Conservation (phyloP, 2,329 filamentous ascomycete genomes). For the Colletotrichum cereale region DNA sequence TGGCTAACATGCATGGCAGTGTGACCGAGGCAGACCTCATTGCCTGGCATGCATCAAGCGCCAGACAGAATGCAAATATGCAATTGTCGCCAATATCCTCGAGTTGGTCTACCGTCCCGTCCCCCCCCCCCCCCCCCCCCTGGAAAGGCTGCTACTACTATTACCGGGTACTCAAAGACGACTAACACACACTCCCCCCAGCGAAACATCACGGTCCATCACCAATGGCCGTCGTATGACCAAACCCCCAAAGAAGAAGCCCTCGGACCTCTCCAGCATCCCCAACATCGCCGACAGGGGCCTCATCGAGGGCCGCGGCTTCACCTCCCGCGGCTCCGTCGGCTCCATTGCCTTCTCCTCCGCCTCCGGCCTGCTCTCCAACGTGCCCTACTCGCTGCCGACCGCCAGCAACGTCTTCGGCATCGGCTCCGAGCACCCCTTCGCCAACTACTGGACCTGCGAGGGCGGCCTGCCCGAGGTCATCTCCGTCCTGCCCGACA, state of each 20-base stretch:
- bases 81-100: conserved; percentile 80
- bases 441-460: conserved; percentile 88
- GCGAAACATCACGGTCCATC: conserved; percentile 68
- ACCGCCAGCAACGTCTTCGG: conserved; percentile 84
- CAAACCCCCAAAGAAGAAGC: conserved; percentile 68
- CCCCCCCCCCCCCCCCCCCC: neutral
- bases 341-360: conserved; percentile 51
- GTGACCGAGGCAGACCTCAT: conserved; percentile 79
- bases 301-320: conserved; percentile 58
- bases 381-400: conserved; percentile 78
- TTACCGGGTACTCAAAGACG: neutral
- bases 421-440: conserved; percentile 83
- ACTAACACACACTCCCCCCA: conserved; percentile 46
- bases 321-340: conserved; percentile 62
- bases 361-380: conserved; percentile 74
- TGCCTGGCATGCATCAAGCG: conserved; percentile 80
- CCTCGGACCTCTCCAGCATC: conserved; percentile 54
- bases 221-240: conserved; percentile 68
- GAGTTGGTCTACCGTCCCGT: conserved; percentile 65
- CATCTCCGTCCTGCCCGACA: conserved; percentile 80
- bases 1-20: conserved; percentile 59
- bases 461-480: conserved; percentile 81
- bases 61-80: conserved; percentile 81
- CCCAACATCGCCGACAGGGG: conserved; percentile 70
- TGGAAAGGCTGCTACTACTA: neutral